phyloP scores from a whole-genome alignment of 805 yeast species.

The Soucietia sequanensis region DNA sequence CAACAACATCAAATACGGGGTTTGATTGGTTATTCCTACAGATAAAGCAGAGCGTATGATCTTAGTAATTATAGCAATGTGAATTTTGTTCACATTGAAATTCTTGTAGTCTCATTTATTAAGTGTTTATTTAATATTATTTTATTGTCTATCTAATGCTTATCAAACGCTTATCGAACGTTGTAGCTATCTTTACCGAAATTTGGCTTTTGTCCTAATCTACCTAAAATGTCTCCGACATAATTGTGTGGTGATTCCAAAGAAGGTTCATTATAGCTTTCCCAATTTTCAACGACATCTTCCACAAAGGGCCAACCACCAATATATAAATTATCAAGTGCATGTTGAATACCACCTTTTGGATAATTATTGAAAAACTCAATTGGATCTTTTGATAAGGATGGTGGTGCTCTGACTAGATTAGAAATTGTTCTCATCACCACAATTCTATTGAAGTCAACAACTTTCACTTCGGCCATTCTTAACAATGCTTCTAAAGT shows the following conservation, averaged over 20 bases:
- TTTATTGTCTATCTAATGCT: too few species aligned
- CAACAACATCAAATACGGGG: too few species aligned
- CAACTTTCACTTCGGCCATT: constrained; percentile 51
- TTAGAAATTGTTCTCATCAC: constrained; percentile 63
- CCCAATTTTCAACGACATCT: constrained; percentile 54
- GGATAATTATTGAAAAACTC: constrained; percentile 48
- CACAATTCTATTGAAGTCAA: constrained; percentile 56
- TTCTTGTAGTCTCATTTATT: too few species aligned
- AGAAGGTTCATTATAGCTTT: constrained; percentile 27
- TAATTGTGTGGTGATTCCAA: constrained; percentile 47
- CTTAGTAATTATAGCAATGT: too few species aligned
- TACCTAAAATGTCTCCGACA: constrained; percentile 59
- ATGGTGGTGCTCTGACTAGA: constrained; percentile 53
- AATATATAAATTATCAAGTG: constrained; percentile 49
- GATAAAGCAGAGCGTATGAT: too few species aligned
- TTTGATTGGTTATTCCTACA: too few species aligned
- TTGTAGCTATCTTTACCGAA: constrained; percentile 31
- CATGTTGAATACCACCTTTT: constrained; percentile 51
- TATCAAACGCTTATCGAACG: constrained; percentile 24
- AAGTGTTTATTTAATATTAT: too few species aligned
- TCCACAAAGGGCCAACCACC: constrained; percentile 56
- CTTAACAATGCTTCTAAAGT: constrained; percentile 60
- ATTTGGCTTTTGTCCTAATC: constrained; percentile 47
- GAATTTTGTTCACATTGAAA: too few species aligned
- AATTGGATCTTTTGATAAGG: constrained; percentile 41